These are phyloP conservation scores for Penicillium malachiteum DNA, from an alignment of 495 filamentous ascomycete species.

Conservation along the genomic window DNA sequence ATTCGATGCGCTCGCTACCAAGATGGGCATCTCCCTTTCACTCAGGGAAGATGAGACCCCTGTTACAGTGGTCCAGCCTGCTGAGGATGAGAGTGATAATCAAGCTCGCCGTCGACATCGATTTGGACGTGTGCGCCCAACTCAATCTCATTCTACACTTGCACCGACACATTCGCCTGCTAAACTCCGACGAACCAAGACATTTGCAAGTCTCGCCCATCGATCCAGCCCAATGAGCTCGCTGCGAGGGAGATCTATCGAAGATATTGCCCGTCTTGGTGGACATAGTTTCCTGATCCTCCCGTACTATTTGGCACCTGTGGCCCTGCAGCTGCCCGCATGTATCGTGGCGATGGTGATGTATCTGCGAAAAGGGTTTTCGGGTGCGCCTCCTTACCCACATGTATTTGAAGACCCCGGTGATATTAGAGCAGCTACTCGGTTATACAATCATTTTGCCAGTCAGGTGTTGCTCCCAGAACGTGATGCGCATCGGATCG, in stretches of 20 bases:
- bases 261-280: constrained; percentile 68
- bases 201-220: constrained; percentile 30
- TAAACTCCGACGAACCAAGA: constrained; percentile 50
- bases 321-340: constrained; percentile 64
- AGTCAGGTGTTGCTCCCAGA: constrained; percentile 34
- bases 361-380: constrained; percentile 65
- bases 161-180: constrained; percentile 44
- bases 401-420: constrained; percentile 33
- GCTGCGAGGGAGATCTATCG: constrained; percentile 60
- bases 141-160: constrained; percentile 33
- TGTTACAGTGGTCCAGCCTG: neutral
- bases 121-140: constrained; percentile 31
- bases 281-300: constrained; percentile 67
- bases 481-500: constrained; percentile 31
- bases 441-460: constrained; percentile 42
- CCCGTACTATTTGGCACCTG: constrained; percentile 63
- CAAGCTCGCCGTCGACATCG: constrained; percentile 19
- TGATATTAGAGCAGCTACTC: constrained; percentile 29
- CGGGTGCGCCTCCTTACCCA: neutral
- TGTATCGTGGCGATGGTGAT: constrained; percentile 71
- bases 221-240: constrained; percentile 49
- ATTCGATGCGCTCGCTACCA: constrained; percentile 29
- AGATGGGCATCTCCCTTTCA: constrained; percentile 21
- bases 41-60: neutral
- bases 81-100: constrained; percentile 1